A percentile compares a stretch with the other conserved stretches of the same genome.
Conservation (phyloP, 2,329 filamentous ascomycete species). For the Fusarium tricinctum region DNA sequence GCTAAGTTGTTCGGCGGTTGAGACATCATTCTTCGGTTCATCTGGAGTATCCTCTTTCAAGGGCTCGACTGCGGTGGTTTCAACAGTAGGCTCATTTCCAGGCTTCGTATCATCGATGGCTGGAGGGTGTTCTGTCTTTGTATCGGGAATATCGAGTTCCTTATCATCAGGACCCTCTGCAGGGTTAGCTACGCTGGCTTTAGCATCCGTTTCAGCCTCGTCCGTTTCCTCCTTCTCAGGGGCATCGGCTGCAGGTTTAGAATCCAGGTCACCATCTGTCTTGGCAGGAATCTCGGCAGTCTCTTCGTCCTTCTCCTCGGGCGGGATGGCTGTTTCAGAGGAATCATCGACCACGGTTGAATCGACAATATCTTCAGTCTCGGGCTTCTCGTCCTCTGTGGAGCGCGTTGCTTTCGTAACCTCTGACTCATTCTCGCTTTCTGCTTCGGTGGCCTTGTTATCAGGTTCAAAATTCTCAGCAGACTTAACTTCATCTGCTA, state of each 20-base stretch:
- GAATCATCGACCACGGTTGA: background rate
- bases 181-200: background rate
- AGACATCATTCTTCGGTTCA: conserved; percentile 7
- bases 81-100: conserved; percentile 1
- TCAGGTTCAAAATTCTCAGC: conserved; percentile 6
- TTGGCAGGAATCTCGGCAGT: conserved; percentile 9
- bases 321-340: conserved; percentile 8
- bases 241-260: conserved; percentile 2
- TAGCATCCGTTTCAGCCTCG: conserved; percentile 2
- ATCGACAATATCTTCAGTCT: conserved; percentile 3
- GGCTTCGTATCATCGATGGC: conserved; percentile 8
- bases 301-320: conserved; percentile 18
- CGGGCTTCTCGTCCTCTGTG: conserved; percentile 3
- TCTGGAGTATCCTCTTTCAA: conserved; percentile 4
- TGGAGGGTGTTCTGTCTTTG: background rate
- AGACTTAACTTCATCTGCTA: conserved; percentile 10
- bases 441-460: conserved; percentile 5
- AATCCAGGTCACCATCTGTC: background rate
- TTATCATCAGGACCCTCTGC: conserved; percentile 6
- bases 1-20: conserved; percentile 1
- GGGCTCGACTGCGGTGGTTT: background rate
- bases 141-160: background rate
- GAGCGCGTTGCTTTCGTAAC: background rate
- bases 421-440: conserved; percentile 5
- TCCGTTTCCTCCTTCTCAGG: conserved; percentile 8